Evolutionary conservation across 2,329 filamentous ascomycete genomes (phyloP), one percentile per base, ranked within the genome.

Genomic region (Aspergillus hortae): DNA sequence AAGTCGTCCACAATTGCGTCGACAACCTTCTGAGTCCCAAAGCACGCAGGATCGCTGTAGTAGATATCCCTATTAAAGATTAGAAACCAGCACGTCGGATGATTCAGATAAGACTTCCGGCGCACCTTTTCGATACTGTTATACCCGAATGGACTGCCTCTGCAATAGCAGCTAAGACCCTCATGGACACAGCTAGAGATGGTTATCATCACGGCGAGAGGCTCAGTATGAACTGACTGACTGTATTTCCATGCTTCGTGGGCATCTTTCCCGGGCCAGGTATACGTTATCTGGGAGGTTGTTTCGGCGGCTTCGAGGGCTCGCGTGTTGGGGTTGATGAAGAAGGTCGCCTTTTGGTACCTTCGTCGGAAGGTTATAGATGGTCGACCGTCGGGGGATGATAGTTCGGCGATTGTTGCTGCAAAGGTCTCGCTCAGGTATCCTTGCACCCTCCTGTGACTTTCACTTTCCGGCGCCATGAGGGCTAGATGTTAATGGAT

Each of bases 1-100:
- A 87, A 71, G 56, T 84, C 81, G 61, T 87, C 84, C 10, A 86
- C 73, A 49, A 80, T 80, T 46, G 72, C 72, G 64, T 86, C 80
- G 3, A 87, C 82, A 1, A 79, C 70, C 12, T 67, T 61, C 58
- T 87, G 84, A 35, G 76, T 80, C 38, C 75, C 73, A 60, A 86
- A 87, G 7, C 84, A 73, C 38, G 74, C 73, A 1, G 83, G 81
- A 55, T 86, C 81, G 46, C 76, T 78, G 61, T 87, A 87, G 60
- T 82, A 87, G 27, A 87, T 80, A 57, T 86, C 84, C 55, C 84
- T 85, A 2, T 30, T 10, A 11, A 7, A 30, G 9, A 30, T 30
- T 11, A 30, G 27, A 52, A 17, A 38, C 23, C 6, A 7, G 44
- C 44, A 46, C 7, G 7, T 30, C 7, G 27, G 27, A 30, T 30